A percentile compares a stretch with the other conserved stretches of the same genome.
phyloP scores from a whole-genome alignment of 768 basidiomycete genomes.

The Tulasnella sp. region DNA sequence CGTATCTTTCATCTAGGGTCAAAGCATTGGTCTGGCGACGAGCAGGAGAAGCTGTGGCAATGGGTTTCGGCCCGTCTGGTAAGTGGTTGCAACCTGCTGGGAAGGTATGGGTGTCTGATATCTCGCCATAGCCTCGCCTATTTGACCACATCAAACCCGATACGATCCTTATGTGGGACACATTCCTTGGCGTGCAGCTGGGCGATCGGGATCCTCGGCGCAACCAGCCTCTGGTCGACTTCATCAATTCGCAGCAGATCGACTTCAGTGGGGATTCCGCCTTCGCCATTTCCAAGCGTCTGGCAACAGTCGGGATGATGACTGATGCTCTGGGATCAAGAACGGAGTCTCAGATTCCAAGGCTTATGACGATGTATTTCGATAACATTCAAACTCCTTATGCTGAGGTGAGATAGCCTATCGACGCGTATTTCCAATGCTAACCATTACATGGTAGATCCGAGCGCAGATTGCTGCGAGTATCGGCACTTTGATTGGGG shows the following conservation, averaged over 20 bases:
- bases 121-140: slow-evolving; percentile 34
- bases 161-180: slow-evolving; percentile 65
- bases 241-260: slow-evolving; percentile 60
- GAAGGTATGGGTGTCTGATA: no score
- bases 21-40: slow-evolving; percentile 64
- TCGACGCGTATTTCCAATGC: background rate
- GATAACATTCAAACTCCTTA: slow-evolving; percentile 70
- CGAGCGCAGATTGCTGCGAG: slow-evolving; percentile 51
- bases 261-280: slow-evolving; percentile 80
- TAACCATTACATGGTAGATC: slow-evolving; percentile 35
- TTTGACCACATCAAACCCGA: slow-evolving; percentile 74
- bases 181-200: slow-evolving; percentile 47
- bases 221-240: slow-evolving; percentile 56
- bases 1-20: slow-evolving; percentile 37
- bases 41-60: slow-evolving; percentile 47
- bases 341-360: slow-evolving; percentile 53
- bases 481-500: slow-evolving; percentile 26
- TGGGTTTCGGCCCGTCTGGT: slow-evolving; percentile 52
- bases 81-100: background rate
- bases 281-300: slow-evolving; percentile 71
- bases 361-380: slow-evolving; percentile 58
- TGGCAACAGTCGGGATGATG: slow-evolving; percentile 52
- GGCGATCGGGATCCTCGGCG: slow-evolving; percentile 70
- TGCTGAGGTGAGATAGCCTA: slow-evolving; percentile 48
- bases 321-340: slow-evolving; percentile 53